phyloP scores from a whole-genome alignment of 1,284 basidiomycete species.

The Ganoderma multipileum region DNA sequence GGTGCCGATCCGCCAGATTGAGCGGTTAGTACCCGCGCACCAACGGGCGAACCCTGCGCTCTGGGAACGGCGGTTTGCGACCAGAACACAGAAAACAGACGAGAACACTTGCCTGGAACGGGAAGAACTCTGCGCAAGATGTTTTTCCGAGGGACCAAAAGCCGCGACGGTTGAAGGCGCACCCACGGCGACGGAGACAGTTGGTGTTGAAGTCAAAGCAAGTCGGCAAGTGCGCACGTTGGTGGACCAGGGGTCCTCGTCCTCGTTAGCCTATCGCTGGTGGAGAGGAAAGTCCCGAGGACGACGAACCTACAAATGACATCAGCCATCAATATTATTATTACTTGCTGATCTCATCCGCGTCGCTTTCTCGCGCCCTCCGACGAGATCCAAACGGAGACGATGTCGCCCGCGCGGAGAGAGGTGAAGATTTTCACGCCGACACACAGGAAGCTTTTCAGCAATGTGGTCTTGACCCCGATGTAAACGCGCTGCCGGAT shows the following conservation, averaged over 20 bases:
- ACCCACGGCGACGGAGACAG: background rate
- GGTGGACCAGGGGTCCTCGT: background rate
- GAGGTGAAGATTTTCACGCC: background rate
- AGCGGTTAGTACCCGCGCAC: background rate
- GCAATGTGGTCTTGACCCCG: background rate
- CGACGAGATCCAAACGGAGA: background rate
- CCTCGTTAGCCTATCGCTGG: background rate
- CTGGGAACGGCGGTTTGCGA: background rate
- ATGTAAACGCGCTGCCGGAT: background rate
- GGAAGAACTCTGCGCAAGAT: background rate
- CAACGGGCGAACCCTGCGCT: background rate
- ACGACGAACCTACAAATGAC: background rate
- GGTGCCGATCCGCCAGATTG: constrained; percentile 17
- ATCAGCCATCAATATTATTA: background rate
- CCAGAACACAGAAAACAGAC: background rate
- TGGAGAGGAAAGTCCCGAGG: background rate
- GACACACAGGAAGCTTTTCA: background rate
- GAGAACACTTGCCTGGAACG: background rate
- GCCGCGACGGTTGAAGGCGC: background rate
- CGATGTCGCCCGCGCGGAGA: background rate
- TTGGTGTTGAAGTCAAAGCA: background rate
- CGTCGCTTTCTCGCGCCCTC: background rate
- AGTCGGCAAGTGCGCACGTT: background rate
- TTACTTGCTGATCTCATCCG: background rate
- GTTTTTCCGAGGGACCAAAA: background rate